These are phyloP conservation scores for Yamadazyma scolyti DNA, from an alignment of 805 yeast species.

Conservation along the genomic window DNA sequence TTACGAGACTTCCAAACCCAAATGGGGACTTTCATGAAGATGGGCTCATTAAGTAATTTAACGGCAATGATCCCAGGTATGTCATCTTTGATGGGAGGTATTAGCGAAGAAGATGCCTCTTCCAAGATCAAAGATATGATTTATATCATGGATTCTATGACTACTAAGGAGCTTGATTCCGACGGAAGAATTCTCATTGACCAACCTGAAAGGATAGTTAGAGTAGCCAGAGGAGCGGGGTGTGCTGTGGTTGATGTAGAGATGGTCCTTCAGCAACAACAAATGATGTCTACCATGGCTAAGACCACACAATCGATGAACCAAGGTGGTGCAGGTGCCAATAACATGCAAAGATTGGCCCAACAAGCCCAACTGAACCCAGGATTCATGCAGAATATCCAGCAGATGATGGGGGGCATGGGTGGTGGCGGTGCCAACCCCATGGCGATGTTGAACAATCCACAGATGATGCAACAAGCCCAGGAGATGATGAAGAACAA, in stretches of 20 bases:
- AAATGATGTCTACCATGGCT: constrained; percentile 94
- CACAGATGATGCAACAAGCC: constrained; percentile 44
- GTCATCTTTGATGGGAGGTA: constrained; percentile 76
- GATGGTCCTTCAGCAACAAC: constrained; percentile 84
- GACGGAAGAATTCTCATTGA: constrained; percentile 80
- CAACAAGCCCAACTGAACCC: constrained; percentile 52
- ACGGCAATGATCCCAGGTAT: constrained; percentile 95
- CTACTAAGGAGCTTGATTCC: constrained; percentile 81
- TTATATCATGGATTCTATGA: constrained; percentile 93
- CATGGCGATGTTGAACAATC: constrained; percentile 56
- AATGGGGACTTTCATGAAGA: constrained; percentile 90
- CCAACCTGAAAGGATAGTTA: constrained; percentile 79
- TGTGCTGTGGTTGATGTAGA: constrained; percentile 90
- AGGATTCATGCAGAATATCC: constrained; percentile 44
- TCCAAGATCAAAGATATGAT: constrained; percentile 81
- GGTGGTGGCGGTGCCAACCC: constrained; percentile 38
- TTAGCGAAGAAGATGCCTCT: constrained; percentile 92
- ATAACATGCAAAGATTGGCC: constrained; percentile 50
- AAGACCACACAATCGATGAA: constrained; percentile 39
- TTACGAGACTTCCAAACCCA: constrained; percentile 89
- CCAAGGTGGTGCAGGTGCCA: constrained; percentile 30
- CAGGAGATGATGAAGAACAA: constrained; percentile 44
- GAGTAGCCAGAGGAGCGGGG: constrained; percentile 95
- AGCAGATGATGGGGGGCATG: constrained; percentile 62
- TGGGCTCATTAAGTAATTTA: constrained; percentile 94